Evolutionary conservation across 306 rosid genomes (phyloP), one percentile per base, ranked within the genome.

Genomic region (Glycine latifolia): DNA sequence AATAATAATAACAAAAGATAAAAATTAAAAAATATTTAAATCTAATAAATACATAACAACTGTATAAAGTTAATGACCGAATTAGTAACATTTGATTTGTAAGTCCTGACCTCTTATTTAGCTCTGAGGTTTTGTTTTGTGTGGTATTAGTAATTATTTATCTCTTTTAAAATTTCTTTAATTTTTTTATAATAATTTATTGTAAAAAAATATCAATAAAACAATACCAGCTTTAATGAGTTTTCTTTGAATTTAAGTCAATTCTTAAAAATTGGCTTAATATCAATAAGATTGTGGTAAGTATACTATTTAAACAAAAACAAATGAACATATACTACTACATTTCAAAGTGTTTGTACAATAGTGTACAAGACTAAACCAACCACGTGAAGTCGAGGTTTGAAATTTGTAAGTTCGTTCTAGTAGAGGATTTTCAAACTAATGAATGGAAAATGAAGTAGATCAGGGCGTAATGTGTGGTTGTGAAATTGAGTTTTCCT

Each of bases 381-480:
- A 9, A 35, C 47, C 67, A 65, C 67, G 77, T 79, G 83, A 84
- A 46, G 11, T 50, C 53, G 75, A 81, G 41, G 31, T 46, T 53
- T 54, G 16, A 0, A 39, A 39, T 33, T 53, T 54, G 16, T 5
- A 39, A 39, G 44, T 39, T 39, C 44, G 44, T 39, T 39, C 44
- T 35, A 39, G 46, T 33, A 39, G n/a, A 66, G 66, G 41, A 59
- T 44, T 16, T 26, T 50, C 4, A 41, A 71, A 62, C 44, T 0
- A 35, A 35, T 35, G 39, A 35, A 2, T 35, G 39, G 39, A 3
- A 39, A 39, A 39, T 39, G 44, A 39, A 39, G 6, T 39, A 39
- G 44, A 39, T 4, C 7, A 4, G 1, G 6, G 44, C 44, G 6
- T 39, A 39, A 39, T 5, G 44, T 39, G 6, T 39, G 6, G 66